These are phyloP conservation scores for Coemansia asiatica DNA, from an alignment of 192 early-diverging fungal species.

Conservation along the genomic window DNA sequence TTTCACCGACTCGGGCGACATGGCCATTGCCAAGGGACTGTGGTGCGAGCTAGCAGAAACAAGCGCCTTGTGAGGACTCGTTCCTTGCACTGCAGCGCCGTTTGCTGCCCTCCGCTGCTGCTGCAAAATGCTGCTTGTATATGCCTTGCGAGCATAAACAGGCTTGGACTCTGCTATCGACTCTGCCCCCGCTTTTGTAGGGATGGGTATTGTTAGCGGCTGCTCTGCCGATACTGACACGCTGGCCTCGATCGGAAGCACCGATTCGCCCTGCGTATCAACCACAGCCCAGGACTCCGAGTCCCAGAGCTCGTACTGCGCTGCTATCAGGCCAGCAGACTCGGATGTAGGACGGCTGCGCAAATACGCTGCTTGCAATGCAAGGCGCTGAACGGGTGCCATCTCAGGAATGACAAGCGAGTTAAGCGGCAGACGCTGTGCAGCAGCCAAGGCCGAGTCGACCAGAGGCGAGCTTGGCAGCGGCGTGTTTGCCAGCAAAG, in stretches of 20 bases:
- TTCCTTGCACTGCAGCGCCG: background rate
- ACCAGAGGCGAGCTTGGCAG: constrained; percentile 9
- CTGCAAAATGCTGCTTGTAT: constrained; percentile 33
- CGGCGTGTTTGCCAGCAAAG: constrained; percentile 29
- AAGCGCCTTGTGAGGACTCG: background rate
- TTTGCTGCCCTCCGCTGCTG: constrained; percentile 30
- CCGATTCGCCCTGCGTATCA: background rate
- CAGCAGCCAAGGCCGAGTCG: background rate
- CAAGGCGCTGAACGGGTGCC: constrained; percentile 49
- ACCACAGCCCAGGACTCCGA: constrained; percentile 39
- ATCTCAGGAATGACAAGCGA: constrained; percentile 11
- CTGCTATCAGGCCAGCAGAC: constrained; percentile 56
- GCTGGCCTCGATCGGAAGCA: background rate
- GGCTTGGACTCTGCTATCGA: background rate
- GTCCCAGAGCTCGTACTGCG: constrained; percentile 59
- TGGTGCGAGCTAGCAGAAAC: background rate
- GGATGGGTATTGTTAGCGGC: background rate
- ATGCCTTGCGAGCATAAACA: constrained; percentile 17
- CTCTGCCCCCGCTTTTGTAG: background rate
- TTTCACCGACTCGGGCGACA: background rate
- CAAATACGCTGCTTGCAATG: constrained; percentile 67
- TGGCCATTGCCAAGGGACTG: background rate
- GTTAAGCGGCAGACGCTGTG: constrained; percentile 16
- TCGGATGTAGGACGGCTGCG: constrained; percentile 59
- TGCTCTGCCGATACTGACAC: background rate